Percentiles rank a stretch among this genome's conserved stretches.
These are phyloP conservation scores for Leucaena leucocephala DNA, from an alignment of 306 rosid species.

Conservation along the genomic window DNA sequence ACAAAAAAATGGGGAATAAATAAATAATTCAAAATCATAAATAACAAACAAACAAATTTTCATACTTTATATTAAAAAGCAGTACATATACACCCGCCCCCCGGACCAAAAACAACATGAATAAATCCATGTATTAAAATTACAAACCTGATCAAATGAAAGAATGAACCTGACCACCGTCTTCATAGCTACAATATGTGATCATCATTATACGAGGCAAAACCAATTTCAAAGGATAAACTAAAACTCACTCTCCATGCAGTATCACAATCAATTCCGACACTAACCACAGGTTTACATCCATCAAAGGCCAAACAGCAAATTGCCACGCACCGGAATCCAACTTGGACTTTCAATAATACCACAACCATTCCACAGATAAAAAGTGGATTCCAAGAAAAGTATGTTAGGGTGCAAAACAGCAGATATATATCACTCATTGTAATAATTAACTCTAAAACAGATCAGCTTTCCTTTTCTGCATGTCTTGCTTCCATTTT, in stretches of 20 bases:
- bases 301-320: slow-evolving; percentile 56
- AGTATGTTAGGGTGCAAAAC: slow-evolving; percentile 43
- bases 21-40: slow-evolving; percentile 8
- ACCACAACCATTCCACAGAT: slow-evolving; percentile 56
- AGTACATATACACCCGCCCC: slow-evolving; percentile 71
- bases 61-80: slow-evolving; percentile 59
- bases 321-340: slow-evolving; percentile 52
- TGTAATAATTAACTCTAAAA: slow-evolving; percentile 51
- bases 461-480: slow-evolving; percentile 82
- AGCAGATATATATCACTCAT: slow-evolving; percentile 34
- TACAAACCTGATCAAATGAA: slow-evolving; percentile 63
- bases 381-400: slow-evolving; percentile 49
- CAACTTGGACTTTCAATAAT: slow-evolving; percentile 52
- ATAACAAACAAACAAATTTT: slow-evolving; percentile 62
- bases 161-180: slow-evolving; percentile 62
- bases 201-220: slow-evolving; percentile 58
- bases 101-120: slow-evolving; percentile 48
- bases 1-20: not conserved
- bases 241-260: slow-evolving; percentile 72
- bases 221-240: slow-evolving; percentile 46
- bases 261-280: slow-evolving; percentile 65
- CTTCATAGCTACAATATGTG: slow-evolving; percentile 53
- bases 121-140: slow-evolving; percentile 42
- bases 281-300: slow-evolving; percentile 50
- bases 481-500: slow-evolving; percentile 99